Percentiles rank a stretch among this genome's conserved stretches.
Conservation (phyloP, 352 stramenopile species). For the Pythium utonaiense region DNA sequence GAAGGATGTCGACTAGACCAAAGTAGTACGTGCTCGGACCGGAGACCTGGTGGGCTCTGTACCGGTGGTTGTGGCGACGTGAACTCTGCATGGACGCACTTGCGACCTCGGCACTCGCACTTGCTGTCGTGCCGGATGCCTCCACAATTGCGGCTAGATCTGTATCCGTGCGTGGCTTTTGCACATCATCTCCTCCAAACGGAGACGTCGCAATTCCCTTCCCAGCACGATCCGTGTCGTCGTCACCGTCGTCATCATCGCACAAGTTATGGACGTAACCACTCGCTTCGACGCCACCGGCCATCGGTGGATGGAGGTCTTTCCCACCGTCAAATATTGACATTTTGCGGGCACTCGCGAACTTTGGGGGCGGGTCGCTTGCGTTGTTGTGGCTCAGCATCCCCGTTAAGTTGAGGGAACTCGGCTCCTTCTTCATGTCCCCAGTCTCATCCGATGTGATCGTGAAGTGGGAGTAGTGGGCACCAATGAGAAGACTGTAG, state of each 20-base stretch:
- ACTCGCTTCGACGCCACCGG: conserved; percentile 19
- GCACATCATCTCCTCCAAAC: conserved; percentile 2
- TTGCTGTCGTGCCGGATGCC: conserved; percentile 6
- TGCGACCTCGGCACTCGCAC: background rate
- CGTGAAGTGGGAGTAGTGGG: conserved; percentile 82
- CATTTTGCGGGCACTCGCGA: background rate
- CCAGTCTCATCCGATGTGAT: conserved; percentile 46
- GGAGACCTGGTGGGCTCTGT: conserved; percentile 73
- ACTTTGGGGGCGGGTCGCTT: background rate
- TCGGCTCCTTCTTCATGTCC: conserved; percentile 13
- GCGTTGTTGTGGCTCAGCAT: background rate
- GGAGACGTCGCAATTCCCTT: background rate
- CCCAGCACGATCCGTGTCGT: conserved; percentile 25
- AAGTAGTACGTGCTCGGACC: conserved; percentile 89
- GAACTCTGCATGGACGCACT: background rate
- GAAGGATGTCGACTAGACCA: conserved; percentile 87
- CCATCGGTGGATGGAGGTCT: background rate
- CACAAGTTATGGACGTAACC: conserved; percentile 38
- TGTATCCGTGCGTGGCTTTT: background rate
- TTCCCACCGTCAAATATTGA: background rate
- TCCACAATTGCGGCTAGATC: conserved; percentile 1
- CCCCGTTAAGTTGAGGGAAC: background rate
- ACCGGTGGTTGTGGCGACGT: conserved; percentile 33
- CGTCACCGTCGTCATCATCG: conserved; percentile 18
- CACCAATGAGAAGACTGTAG: conserved; percentile 86